Base-by-base conservation (phyloP, 805 yeast species). In the Lachancea sp. region DNA sequence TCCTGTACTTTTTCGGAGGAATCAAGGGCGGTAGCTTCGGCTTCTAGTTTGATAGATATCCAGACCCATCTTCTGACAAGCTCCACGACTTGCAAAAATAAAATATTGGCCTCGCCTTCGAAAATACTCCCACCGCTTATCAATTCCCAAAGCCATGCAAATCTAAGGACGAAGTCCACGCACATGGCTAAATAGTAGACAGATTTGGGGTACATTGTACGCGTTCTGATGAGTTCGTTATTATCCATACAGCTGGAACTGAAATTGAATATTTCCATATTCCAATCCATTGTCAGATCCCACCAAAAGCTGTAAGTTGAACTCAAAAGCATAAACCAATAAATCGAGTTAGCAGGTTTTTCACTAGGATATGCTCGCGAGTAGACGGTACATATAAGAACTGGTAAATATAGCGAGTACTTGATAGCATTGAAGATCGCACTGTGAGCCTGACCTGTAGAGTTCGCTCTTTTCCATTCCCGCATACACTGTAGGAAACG, bases 201-300 rank as follows among this genome's bases (percentile, higher is more conserved):
- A 26, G 41, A 8, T 31, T 43, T 45, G 7, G 59, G 47, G 24
- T 54, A 52, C 26, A 43, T 34, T 22, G 34, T 5, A 16, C 45
- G 37, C 13, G 42, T 38, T 5, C 39, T n/a, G 45, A 71, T 55
- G 23, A 67, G 44, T 1, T 56, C 15, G 2, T 52, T 52, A 3
- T 47, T 49, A 40, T 12, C 30, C 34, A 36, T 38, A 21, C 36
- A 30, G 8, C 6, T 12, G 22, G 16, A 13, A 16, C 34, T 31
- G 38, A 45, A 46, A 33, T 67, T 68, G 51, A 83, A 68, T 7
- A 83, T 52, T 8, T 73, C 72, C 36, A 87, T 68, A 32, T 78
- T 77, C 98, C 98, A 92, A 65, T 92, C 99, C 72, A 77, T 77
- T 37, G 73, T 72, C 9, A 90, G 61, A 60, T 92, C 99, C 99